phyloP scores from a whole-genome alignment of 805 yeast species.

The Dipodascopsis uninucleata region DNA sequence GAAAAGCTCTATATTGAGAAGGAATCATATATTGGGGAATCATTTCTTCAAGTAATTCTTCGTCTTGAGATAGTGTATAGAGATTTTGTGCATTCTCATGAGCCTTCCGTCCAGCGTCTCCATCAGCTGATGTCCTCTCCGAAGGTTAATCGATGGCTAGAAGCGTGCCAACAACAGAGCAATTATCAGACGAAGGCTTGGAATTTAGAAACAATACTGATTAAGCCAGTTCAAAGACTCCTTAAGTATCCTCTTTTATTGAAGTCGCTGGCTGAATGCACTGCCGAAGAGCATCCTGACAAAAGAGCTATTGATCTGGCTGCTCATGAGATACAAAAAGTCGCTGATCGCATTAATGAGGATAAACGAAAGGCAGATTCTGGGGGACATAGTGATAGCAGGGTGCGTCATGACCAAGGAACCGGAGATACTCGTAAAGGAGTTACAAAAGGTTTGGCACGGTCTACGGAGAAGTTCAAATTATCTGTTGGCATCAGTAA shows the following conservation, averaged over 20 bases:
- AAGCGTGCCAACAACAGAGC: constrained; percentile 33
- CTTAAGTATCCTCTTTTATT: constrained; percentile 43
- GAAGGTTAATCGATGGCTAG: constrained; percentile 36
- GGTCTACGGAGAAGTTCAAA: constrained; percentile 19
- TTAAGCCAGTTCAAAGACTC: constrained; percentile 47
- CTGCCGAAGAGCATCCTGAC: constrained; percentile 44
- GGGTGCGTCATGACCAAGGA: neutral
- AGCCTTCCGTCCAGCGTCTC: constrained; percentile 33
- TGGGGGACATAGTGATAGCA: neutral
- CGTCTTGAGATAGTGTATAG: constrained; percentile 37
- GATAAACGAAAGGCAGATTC: constrained; percentile 1
- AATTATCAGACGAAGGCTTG: constrained; percentile 37
- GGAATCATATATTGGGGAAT: constrained; percentile 34
- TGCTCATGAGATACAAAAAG: constrained; percentile 6
- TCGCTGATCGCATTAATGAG: constrained; percentile 18
- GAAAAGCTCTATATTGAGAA: constrained; percentile 10
- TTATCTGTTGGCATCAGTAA: constrained; percentile 10
- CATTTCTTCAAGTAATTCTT: constrained; percentile 30
- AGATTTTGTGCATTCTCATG: constrained; percentile 35
- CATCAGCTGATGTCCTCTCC: constrained; percentile 29
- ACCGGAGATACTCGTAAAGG: constrained; percentile 11
- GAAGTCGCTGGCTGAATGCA: constrained; percentile 33
- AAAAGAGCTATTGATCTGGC: constrained; percentile 37
- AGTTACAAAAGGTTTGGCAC: constrained; percentile 3
- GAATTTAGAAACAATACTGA: constrained; percentile 42